phyloP scores from a whole-genome alignment of 257 asterid genomes.

The Penstemon newberryi region DNA sequence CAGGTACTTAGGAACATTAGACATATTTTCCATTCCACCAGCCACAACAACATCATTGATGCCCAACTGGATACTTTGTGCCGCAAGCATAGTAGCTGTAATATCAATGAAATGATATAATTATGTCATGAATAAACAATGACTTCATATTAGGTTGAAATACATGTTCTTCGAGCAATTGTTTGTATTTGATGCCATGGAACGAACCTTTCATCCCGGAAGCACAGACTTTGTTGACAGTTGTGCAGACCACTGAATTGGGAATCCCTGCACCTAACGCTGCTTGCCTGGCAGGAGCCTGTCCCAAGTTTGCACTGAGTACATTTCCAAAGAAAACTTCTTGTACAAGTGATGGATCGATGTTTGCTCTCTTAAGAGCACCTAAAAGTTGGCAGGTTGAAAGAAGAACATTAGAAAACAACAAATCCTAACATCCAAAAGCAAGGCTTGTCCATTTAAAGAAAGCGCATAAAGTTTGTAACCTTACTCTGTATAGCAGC shows the following conservation, averaged over 20 bases:
- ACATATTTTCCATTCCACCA: slow-evolving; percentile 99
- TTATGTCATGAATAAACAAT: slow-evolving; percentile 2
- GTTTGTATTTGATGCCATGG: slow-evolving; percentile 6
- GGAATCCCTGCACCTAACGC: slow-evolving; percentile 98
- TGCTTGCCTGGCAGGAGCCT: slow-evolving; percentile 99
- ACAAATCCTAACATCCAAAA: neutral
- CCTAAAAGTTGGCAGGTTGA: slow-evolving; percentile 45
- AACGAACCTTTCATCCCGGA: slow-evolving; percentile 94
- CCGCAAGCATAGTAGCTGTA: slow-evolving; percentile 93
- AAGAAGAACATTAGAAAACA: slow-evolving; percentile 13
- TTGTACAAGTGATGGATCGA: slow-evolving; percentile 89
- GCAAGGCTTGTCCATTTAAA: slow-evolving; percentile 9
- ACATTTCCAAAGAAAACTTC: slow-evolving; percentile 96
- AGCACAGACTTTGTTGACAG: slow-evolving; percentile 97
- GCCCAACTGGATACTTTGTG: slow-evolving; percentile 94
- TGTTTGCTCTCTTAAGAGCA: slow-evolving; percentile 87
- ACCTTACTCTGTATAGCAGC: slow-evolving; percentile 82
- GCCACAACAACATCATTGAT: slow-evolving; percentile 93
- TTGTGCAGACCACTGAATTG: slow-evolving; percentile 78
- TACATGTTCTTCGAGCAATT: neutral
- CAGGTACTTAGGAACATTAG: slow-evolving; percentile 91
- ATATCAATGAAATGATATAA: slow-evolving; percentile 27
- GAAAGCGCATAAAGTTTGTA: slow-evolving; percentile 7
- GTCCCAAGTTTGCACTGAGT: slow-evolving; percentile 96
- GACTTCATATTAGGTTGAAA: slow-evolving; percentile 16